Conservation (phyloP, 106 monocot genomes). For the Acanthochlamys bracteata region DNA sequence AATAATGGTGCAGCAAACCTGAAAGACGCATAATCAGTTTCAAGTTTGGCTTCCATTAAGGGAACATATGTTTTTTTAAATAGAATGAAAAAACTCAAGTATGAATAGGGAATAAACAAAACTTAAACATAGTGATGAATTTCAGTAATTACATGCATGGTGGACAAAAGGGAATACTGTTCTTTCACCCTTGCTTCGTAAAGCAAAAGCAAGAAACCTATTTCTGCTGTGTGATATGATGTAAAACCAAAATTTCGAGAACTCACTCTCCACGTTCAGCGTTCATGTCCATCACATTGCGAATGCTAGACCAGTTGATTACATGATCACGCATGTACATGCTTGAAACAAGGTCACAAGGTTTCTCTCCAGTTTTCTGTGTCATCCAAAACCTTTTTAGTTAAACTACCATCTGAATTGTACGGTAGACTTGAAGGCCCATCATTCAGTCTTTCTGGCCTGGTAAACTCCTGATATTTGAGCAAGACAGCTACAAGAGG, state of each 20-base stretch:
- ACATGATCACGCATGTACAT: constrained; percentile 36
- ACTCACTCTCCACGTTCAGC: constrained; percentile 87
- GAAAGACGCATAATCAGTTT: constrained; percentile 3
- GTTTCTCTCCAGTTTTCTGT: constrained; percentile 53
- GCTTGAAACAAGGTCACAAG: constrained; percentile 51
- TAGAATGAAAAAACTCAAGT: not conserved
- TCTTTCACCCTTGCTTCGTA: no score
- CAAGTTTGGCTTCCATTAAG: not conserved
- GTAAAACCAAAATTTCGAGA: not conserved
- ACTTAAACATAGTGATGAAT: not conserved
- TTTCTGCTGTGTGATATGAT: no score
- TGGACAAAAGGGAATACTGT: not conserved
- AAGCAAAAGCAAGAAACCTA: no score
- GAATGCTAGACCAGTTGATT: constrained; percentile 72
- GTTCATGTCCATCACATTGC: constrained; percentile 97
- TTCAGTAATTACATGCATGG: not conserved
- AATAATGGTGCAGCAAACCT: constrained; percentile 81
- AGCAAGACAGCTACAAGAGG: constrained; percentile 66
- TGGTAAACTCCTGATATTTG: constrained; percentile 18
- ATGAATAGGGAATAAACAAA: not conserved
- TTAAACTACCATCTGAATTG: constrained; percentile 2
- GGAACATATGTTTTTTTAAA: not conserved
- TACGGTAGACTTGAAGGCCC: constrained; percentile 27
- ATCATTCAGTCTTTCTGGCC: constrained; percentile 62
- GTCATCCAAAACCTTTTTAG: constrained; percentile 33